Evolutionary conservation across 331 rosid genomes (phyloP).

Genomic region (Acacia concinna): DNA sequence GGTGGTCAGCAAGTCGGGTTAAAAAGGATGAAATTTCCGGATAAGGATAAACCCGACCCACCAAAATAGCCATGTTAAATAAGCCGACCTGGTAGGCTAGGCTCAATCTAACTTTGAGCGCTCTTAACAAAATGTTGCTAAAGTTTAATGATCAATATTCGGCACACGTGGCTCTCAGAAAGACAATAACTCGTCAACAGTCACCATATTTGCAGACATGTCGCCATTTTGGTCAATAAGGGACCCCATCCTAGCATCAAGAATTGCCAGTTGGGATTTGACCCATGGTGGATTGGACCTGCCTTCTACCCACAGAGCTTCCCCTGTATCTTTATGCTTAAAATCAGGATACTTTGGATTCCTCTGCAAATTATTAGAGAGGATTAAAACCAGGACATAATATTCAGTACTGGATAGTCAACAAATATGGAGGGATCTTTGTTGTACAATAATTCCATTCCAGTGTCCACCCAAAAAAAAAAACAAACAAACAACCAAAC

Average conservation of each 20-base stretch:
- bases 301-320: constrained; percentile 90
- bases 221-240: constrained; percentile 43
- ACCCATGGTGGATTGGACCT: constrained; percentile 84
- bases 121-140: background rate
- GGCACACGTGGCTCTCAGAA: constrained; percentile 28
- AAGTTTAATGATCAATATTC: background rate
- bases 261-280: constrained; percentile 77
- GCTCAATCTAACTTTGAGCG: background rate
- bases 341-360: constrained; percentile 91
- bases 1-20: background rate
- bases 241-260: constrained; percentile 70
- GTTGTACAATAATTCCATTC: background rate
- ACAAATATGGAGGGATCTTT: background rate
- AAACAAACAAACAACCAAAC: no score
- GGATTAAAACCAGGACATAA: background rate
- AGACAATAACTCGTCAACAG: constrained; percentile 44
- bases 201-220: constrained; percentile 44
- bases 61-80: background rate
- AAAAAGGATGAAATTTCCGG: background rate
- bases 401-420: background rate
- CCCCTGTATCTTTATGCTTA: constrained; percentile 95
- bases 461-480: background rate
- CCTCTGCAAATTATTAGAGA: constrained; percentile 42
- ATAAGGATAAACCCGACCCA: background rate
- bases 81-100: background rate